phyloP scores from a whole-genome alignment of 371 early-diverging fungal genomes.

The Nosema muscidifuracis region DNA sequence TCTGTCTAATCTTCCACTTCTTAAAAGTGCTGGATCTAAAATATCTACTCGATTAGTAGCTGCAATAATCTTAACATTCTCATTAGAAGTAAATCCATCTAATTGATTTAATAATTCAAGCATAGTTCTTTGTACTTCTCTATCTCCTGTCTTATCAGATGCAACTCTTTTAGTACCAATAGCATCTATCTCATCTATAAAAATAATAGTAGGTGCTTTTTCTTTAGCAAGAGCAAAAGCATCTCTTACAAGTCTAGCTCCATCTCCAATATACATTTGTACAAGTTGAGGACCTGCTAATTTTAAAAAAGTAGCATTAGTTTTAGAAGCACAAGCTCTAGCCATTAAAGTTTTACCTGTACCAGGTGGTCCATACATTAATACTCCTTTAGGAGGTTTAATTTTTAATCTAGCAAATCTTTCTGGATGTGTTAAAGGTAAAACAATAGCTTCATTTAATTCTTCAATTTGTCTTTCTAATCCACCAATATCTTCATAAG shows the following conservation, averaged over 20 bases:
- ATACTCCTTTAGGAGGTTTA: constrained; percentile 89
- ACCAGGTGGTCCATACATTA: constrained; percentile 97
- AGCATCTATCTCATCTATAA: constrained; percentile 99
- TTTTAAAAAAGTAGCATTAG: constrained; percentile 85
- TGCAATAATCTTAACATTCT: constrained; percentile 97
- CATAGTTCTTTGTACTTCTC: constrained; percentile 99
- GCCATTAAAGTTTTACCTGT: constrained; percentile 83
- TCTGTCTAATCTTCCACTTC: constrained; percentile 96
- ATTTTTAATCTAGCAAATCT: constrained; percentile 88
- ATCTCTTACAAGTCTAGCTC: constrained; percentile 93
- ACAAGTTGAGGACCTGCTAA: constrained; percentile 94
- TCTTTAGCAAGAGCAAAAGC: constrained; percentile 94
- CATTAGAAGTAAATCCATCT: constrained; percentile 91
- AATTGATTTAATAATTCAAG: constrained; percentile 95
- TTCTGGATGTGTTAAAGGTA: constrained; percentile 93
- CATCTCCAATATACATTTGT: constrained; percentile 99
- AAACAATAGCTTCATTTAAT: constrained; percentile 90
- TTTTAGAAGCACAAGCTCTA: constrained; percentile 91
- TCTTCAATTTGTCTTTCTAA: constrained; percentile 96
- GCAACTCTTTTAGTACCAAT: constrained; percentile 97
- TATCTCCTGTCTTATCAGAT: constrained; percentile 91
- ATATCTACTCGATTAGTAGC: constrained; percentile 99
- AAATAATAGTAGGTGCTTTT: constrained; percentile 96
- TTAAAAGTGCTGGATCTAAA: constrained; percentile 93
- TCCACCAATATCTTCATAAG: constrained; percentile 96